Evolutionary conservation across 139 green algal species (phyloP), one percentile per base, ranked within the genome.

Genomic region (Chlamydomonas sp.): DNA sequence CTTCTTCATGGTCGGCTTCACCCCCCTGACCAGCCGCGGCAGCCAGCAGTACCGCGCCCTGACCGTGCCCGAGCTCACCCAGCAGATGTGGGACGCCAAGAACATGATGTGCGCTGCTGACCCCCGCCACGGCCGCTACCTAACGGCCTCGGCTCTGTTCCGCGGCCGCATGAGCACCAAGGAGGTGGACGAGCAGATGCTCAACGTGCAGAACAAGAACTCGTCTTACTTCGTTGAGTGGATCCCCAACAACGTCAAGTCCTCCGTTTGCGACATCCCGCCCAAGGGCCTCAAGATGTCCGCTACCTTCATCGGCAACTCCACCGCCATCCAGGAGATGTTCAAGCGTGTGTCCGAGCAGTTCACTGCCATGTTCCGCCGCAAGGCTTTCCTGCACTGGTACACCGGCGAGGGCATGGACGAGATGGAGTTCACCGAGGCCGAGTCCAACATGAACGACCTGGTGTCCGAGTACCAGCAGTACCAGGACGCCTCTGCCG

Each of bases 81-180:
- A 99, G 96, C 97, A 99, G 95, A 99, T 99, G 98, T 99, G 97
- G 97, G 98, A 99, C 86, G 97, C 97, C 84, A 99, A 99, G 94
- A 99, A 99, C 96, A 99, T 99, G 97, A 99, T 99, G 98, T 99
- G 98, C 92, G 98, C 98, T 18, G 98, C 98, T 63, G 98, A 99
- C 92, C 98, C 98, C 16, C 95, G 98, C 84, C 98, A 99, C 89
- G 98, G 98, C 69, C 96, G 98, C 82, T 99, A 99, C 95, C 94
- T 99, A 69, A 99, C 97, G 49, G 97, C 97, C 73, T 98, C 97
- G 7, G 97, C 97, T 20, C 84, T 99, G 84, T 99, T 99, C 97
- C 95, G 97, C 71, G 97, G 97, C 63, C 93, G 95, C 87, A 99
- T 99, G 98, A 98, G 95, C 81, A 99, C 97, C 88, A 99, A 99